phyloP scores from a whole-genome alignment of 1,284 basidiomycete species.

The Flammula alnicola region DNA sequence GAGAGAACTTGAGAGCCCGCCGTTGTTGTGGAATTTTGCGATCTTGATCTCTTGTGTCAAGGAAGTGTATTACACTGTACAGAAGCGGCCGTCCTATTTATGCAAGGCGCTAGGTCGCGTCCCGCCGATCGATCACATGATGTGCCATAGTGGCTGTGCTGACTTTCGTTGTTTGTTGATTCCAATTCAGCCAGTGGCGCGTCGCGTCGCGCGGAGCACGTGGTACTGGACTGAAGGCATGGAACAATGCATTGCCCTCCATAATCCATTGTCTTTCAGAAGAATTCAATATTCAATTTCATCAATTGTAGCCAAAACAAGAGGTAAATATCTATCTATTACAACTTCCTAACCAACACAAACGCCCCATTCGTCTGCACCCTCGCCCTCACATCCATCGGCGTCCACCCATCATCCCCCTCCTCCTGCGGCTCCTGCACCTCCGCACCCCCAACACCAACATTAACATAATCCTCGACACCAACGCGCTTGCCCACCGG shows the following conservation, averaged over 20 bases:
- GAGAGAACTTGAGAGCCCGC: too few species aligned
- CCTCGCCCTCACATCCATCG: constrained; percentile 48
- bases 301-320: not conserved
- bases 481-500: constrained; percentile 57
- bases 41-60: too few species aligned
- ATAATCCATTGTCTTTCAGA: too few species aligned
- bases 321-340: not conserved
- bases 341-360: constrained; percentile 30
- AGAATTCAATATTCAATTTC: not conserved
- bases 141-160: constrained; percentile 38
- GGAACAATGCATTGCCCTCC: too few species aligned
- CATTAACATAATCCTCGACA: constrained; percentile 44
- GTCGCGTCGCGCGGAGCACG: too few species aligned
- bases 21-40: too few species aligned
- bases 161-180: constrained; percentile 42
- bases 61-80: too few species aligned
- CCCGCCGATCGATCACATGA: constrained; percentile 28
- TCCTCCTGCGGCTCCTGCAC: constrained; percentile 44
- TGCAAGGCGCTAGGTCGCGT: constrained; percentile 28
- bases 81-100: constrained; percentile 38
- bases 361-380: constrained; percentile 71
- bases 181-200: too few species aligned
- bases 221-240: too few species aligned
- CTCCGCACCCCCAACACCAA: constrained; percentile 44
- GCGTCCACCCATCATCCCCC: constrained; percentile 54